These are phyloP conservation scores for Trichoderma afroharzianum DNA, from an alignment of 2,329 filamentous ascomycete genomes.

Conservation along the genomic window DNA sequence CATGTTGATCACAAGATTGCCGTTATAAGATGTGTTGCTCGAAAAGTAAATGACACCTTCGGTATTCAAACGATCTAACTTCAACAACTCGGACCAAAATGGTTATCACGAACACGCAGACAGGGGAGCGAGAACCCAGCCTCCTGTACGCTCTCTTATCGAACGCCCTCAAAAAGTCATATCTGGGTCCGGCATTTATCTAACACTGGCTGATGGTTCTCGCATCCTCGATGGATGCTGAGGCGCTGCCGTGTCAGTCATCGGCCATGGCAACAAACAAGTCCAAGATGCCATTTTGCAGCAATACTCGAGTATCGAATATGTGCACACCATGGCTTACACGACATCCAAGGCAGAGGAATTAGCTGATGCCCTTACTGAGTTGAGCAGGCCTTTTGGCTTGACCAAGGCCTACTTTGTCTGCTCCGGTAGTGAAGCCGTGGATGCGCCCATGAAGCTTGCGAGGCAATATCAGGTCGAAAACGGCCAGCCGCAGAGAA, in stretches of 20 bases:
- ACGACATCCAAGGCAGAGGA: constrained; percentile 50
- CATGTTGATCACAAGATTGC: not conserved
- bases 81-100: not conserved
- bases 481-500: constrained; percentile 32
- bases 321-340: constrained; percentile 30
- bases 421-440: constrained; percentile 35
- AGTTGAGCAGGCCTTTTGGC: constrained; percentile 32
- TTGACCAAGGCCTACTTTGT: constrained; percentile 39
- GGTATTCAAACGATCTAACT: not conserved
- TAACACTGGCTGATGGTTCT: constrained; percentile 32
- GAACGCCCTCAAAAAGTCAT: constrained; percentile 34
- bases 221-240: constrained; percentile 66
- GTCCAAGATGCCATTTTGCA: constrained; percentile 56
- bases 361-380: constrained; percentile 35
- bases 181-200: constrained; percentile 39
- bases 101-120: not conserved
- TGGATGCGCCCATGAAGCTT: constrained; percentile 48
- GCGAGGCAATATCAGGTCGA: constrained; percentile 48
- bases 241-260: constrained; percentile 55
- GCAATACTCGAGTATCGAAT: constrained; percentile 58
- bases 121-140: constrained; percentile 17
- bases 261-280: constrained; percentile 63
- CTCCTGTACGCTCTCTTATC: constrained; percentile 36
- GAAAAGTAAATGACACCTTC: not conserved
- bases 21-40: too few species aligned